Evolutionary conservation across 192 early-diverging fungal genomes (phyloP).

Genomic region (Cetraspora pellucida): DNA sequence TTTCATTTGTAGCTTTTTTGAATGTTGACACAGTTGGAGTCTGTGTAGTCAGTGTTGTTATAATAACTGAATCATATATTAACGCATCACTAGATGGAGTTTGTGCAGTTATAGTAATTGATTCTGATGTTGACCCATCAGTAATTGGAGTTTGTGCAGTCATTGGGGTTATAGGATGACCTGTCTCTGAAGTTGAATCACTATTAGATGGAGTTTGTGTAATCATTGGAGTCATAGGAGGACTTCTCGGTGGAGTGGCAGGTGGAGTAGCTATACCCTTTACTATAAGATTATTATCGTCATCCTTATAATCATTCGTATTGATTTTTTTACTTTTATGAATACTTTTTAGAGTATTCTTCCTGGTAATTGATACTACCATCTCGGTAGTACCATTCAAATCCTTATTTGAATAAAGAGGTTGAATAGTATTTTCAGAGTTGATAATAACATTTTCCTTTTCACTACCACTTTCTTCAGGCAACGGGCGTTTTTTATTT

Average conservation of each 20-base stretch:
- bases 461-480: not conserved
- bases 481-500: not conserved
- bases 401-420: not conserved
- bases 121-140: not conserved
- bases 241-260: constrained; percentile 1
- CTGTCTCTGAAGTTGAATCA: not conserved
- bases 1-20: no score
- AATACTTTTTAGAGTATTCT: not conserved
- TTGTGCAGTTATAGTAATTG: not conserved
- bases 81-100: no score
- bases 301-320: not conserved
- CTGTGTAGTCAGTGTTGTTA: not conserved
- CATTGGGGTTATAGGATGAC: not conserved
- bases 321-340: constrained; percentile 6
- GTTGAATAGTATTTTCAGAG: not conserved
- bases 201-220: no score
- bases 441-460: not conserved
- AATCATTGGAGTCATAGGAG: no score
- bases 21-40: not conserved
- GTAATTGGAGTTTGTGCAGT: not conserved
- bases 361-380: not conserved
- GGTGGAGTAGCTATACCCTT: constrained; percentile 11
- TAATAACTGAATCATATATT: not conserved
- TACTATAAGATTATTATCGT: not conserved
- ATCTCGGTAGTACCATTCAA: not conserved